These are phyloP conservation scores for Oryza australiensis DNA, from an alignment of 176 grass and related monocot genomes.

Conservation along the genomic window DNA sequence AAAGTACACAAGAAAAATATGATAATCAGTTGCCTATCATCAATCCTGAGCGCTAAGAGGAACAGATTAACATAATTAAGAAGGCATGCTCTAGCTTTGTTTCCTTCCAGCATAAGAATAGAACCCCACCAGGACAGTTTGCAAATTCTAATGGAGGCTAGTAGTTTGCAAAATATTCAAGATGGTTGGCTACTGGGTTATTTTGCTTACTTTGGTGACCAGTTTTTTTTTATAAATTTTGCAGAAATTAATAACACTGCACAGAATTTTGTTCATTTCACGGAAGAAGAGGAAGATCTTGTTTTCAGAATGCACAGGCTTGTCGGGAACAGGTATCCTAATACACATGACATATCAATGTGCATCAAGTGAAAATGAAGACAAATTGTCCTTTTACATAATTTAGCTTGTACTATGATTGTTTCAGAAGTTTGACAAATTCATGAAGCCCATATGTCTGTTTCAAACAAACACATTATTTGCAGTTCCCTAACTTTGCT, in stretches of 20 bases:
- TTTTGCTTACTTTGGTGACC: conserved; percentile 18
- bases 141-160: background rate
- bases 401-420: background rate
- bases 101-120: background rate
- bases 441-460: background rate
- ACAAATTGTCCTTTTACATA: background rate
- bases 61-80: background rate
- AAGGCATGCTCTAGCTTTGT: conserved; percentile 1
- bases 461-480: conserved; percentile 23
- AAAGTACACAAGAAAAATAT: background rate
- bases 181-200: background rate
- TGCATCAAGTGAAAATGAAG: conserved; percentile 15
- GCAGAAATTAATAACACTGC: conserved; percentile 46
- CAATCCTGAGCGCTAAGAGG: background rate
- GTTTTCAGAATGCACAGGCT: conserved; percentile 58
- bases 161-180: background rate
- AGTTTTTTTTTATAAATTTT: background rate
- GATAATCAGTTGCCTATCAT: background rate
- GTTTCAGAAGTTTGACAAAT: background rate
- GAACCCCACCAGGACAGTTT: background rate
- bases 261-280: conserved; percentile 46
- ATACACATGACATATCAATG: conserved; percentile 7
- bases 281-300: conserved; percentile 65
- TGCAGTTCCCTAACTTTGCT: conserved; percentile 9
- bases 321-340: conserved; percentile 54